phyloP scores from a whole-genome alignment of 768 basidiomycete genomes.

The Serendipita sp. region DNA sequence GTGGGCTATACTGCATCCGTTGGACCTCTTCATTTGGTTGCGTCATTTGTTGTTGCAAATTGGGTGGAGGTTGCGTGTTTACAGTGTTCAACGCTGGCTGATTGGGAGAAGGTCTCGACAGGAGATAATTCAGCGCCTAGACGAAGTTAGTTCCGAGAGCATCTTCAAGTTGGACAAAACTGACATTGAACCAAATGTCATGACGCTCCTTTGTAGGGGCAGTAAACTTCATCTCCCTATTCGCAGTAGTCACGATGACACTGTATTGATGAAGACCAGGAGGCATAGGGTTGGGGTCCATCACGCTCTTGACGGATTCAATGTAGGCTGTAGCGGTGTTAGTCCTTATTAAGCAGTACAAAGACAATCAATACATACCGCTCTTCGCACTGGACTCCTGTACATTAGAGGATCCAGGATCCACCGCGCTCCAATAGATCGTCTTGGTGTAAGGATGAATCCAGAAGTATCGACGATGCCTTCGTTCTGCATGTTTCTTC shows the following conservation, averaged over 20 bases:
- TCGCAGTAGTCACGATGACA: slow-evolving; percentile 80
- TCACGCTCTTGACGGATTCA: slow-evolving; percentile 76
- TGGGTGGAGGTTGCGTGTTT: slow-evolving; percentile 10
- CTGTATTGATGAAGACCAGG: slow-evolving; percentile 87
- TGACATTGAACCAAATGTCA: slow-evolving; percentile 88
- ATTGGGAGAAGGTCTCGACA: slow-evolving; percentile 46
- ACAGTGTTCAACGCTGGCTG: slow-evolving; percentile 15
- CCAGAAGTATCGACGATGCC: slow-evolving; percentile 97
- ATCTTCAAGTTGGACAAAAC: slow-evolving; percentile 16
- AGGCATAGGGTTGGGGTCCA: slow-evolving; percentile 92
- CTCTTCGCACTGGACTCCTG: slow-evolving; percentile 92
- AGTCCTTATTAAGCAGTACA: slow-evolving; percentile 8
- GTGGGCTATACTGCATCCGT: slow-evolving; percentile 36
- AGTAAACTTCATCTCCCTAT: slow-evolving; percentile 98
- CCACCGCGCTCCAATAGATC: slow-evolving; percentile 88
- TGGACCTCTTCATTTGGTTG: slow-evolving; percentile 5
- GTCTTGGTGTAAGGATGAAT: slow-evolving; percentile 99
- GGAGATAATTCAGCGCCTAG: slow-evolving; percentile 81
- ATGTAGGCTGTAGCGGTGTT: slow-evolving; percentile 54
- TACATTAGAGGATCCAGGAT: slow-evolving; percentile 78
- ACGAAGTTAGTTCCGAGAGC: slow-evolving; percentile 8
- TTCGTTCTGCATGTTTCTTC: slow-evolving; percentile 74
- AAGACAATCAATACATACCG: slow-evolving; percentile 40
- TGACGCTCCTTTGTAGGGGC: slow-evolving; percentile 89
- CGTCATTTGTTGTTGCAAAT: slow-evolving; percentile 14